Percentiles rank a stretch among this genome's conserved stretches.
Conservation (phyloP, 1,284 basidiomycete genomes). For the Chiua sp. region DNA sequence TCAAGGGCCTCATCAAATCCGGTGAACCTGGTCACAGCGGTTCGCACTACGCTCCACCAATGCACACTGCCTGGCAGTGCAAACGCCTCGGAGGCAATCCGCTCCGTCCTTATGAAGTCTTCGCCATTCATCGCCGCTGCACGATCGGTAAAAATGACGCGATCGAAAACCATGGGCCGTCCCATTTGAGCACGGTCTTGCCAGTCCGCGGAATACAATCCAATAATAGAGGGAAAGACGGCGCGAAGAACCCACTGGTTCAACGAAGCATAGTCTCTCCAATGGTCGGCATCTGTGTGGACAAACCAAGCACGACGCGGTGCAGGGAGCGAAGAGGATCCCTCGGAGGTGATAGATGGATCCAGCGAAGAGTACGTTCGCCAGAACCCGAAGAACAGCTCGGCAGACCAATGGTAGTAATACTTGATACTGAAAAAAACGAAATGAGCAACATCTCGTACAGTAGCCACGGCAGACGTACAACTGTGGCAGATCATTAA, state of each 20-base stretch:
- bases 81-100: slow-evolving; percentile 78
- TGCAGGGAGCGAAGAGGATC: slow-evolving; percentile 72
- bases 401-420: slow-evolving; percentile 88
- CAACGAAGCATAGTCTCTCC: slow-evolving; percentile 88
- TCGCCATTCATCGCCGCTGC: slow-evolving; percentile 78
- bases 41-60: slow-evolving; percentile 84
- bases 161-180: slow-evolving; percentile 79
- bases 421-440: slow-evolving; percentile 63
- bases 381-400: slow-evolving; percentile 90
- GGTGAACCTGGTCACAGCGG: slow-evolving; percentile 74
- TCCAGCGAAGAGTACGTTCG: slow-evolving; percentile 85
- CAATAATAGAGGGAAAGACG: slow-evolving; percentile 75
- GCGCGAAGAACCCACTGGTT: slow-evolving; percentile 80
- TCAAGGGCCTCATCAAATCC: slow-evolving; percentile 54
- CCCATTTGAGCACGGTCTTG: slow-evolving; percentile 73
- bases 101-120: slow-evolving; percentile 70
- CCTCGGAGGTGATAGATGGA: slow-evolving; percentile 61
- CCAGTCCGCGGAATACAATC: slow-evolving; percentile 84
- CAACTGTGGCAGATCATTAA: slow-evolving; percentile 88
- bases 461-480: slow-evolving; percentile 41
- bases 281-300: slow-evolving; percentile 72
- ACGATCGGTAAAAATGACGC: slow-evolving; percentile 83
- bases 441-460: slow-evolving; percentile 2
- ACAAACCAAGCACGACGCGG: slow-evolving; percentile 78
- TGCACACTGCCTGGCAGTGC: slow-evolving; percentile 71